Conservation (phyloP, 2,329 filamentous ascomycete species). For the Pyrenophora seminiperda region DNA sequence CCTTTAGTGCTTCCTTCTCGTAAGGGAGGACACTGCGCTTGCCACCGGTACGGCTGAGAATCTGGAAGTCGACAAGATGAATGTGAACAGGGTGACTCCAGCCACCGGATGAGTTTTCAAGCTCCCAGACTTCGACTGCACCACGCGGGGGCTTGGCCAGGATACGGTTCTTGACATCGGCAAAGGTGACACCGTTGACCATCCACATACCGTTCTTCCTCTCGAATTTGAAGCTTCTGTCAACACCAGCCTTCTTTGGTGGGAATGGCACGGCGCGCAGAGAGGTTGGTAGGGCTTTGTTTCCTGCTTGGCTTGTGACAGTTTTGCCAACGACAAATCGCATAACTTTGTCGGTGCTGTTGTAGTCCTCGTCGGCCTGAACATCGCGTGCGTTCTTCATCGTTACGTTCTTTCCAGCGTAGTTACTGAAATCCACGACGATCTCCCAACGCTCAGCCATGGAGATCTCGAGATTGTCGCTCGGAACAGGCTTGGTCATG, state of each 20-base stretch:
- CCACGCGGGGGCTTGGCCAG: constrained; percentile 45
- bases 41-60: constrained; percentile 56
- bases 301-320: constrained; percentile 25
- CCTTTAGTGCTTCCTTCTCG: constrained; percentile 62
- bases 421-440: constrained; percentile 62
- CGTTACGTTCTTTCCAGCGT: constrained; percentile 58
- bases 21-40: constrained; percentile 55
- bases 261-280: constrained; percentile 44
- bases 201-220: constrained; percentile 39
- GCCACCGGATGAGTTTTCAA: constrained; percentile 56
- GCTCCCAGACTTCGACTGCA: constrained; percentile 45
- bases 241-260: constrained; percentile 34
- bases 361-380: constrained; percentile 58
- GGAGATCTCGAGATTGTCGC: constrained; percentile 54
- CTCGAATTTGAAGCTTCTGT: constrained; percentile 43
- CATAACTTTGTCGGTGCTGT: constrained; percentile 52
- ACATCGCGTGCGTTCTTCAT: constrained; percentile 54
- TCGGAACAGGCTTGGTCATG: constrained; percentile 50
- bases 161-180: constrained; percentile 45
- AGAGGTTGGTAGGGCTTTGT: constrained; percentile 35
- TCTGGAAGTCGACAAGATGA: constrained; percentile 64
- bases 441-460: constrained; percentile 66
- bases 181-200: constrained; percentile 49
- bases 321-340: constrained; percentile 54
- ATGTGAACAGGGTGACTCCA: constrained; percentile 63